Percentiles rank a stretch among this genome's conserved stretches.
These are phyloP conservation scores for Rhododendron ferrugineum DNA, from an alignment of 148 eudicot genomes.

Conservation along the genomic window DNA sequence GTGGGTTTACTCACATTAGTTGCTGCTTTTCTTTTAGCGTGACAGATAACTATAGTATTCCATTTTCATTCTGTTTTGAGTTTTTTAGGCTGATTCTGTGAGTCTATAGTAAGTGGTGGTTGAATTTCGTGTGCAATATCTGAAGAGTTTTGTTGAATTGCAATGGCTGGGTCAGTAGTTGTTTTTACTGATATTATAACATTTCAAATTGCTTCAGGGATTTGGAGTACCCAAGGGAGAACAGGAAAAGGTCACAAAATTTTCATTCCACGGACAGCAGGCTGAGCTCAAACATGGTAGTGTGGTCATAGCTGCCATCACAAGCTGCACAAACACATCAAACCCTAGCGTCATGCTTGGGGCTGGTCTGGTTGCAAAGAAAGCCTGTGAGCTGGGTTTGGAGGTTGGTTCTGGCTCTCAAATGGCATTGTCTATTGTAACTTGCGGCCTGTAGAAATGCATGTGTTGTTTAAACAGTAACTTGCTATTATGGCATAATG, in stretches of 20 bases:
- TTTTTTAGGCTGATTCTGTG: background rate
- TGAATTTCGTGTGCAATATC: background rate
- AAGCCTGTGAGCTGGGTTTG: conserved; percentile 88
- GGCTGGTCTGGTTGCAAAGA: conserved; percentile 93
- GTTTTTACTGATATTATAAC: background rate
- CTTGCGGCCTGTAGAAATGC: background rate
- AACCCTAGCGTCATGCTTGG: conserved; percentile 98
- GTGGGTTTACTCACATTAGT: background rate
- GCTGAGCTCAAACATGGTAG: conserved; percentile 91
- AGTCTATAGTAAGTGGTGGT: background rate
- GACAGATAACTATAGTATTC: background rate
- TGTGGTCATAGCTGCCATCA: conserved; percentile 90
- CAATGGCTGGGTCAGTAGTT: background rate
- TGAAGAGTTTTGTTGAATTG: background rate
- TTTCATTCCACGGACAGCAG: conserved; percentile 72
- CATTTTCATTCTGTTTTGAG: background rate
- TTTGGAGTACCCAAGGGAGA: conserved; percentile 75
- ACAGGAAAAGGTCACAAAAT: conserved; percentile 72
- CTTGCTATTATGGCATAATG: background rate
- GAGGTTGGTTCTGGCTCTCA: conserved; percentile 48
- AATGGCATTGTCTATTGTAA: background rate
- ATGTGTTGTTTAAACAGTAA: background rate
- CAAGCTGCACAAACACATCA: conserved; percentile 94
- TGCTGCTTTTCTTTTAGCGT: conserved; percentile 1
- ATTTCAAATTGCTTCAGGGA: conserved; percentile 42